phyloP scores from a whole-genome alignment of 495 filamentous ascomycete genomes.

The Talaromyces adpressus region DNA sequence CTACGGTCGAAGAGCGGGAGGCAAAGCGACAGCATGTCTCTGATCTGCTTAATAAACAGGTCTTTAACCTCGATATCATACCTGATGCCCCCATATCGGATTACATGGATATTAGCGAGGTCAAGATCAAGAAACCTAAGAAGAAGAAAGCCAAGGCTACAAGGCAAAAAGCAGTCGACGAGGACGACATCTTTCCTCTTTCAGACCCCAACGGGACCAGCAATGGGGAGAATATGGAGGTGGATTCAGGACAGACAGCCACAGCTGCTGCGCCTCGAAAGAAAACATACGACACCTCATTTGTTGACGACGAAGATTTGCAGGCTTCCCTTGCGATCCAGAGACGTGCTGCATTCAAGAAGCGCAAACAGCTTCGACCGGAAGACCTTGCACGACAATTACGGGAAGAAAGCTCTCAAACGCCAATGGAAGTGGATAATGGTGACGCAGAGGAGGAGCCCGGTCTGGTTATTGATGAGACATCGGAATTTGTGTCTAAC shows the following conservation, averaged over 20 bases:
- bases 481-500: slow-evolving; percentile 87
- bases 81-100: slow-evolving; percentile 65
- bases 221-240: slow-evolving; percentile 61
- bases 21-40: slow-evolving; percentile 51
- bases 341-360: slow-evolving; percentile 76
- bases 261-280: background rate
- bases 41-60: slow-evolving; percentile 55
- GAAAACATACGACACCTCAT: slow-evolving; percentile 45
- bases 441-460: slow-evolving; percentile 49
- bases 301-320: slow-evolving; percentile 89
- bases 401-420: slow-evolving; percentile 61
- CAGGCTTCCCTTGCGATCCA: slow-evolving; percentile 78
- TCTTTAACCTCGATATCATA: slow-evolving; percentile 69
- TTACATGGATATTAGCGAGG: slow-evolving; percentile 75
- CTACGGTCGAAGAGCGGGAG: slow-evolving; percentile 54
- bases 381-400: slow-evolving; percentile 82
- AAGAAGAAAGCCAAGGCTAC: slow-evolving; percentile 83
- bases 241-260: slow-evolving; percentile 50
- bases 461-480: slow-evolving; percentile 88
- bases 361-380: slow-evolving; percentile 73
- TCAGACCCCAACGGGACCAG: slow-evolving; percentile 30
- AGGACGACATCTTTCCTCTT: slow-evolving; percentile 57
- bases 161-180: slow-evolving; percentile 58
- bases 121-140: slow-evolving; percentile 89
- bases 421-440: slow-evolving; percentile 41